These are phyloP conservation scores for Backusella tarrabulga DNA, from an alignment of 192 early-diverging fungal species.

Conservation along the genomic window DNA sequence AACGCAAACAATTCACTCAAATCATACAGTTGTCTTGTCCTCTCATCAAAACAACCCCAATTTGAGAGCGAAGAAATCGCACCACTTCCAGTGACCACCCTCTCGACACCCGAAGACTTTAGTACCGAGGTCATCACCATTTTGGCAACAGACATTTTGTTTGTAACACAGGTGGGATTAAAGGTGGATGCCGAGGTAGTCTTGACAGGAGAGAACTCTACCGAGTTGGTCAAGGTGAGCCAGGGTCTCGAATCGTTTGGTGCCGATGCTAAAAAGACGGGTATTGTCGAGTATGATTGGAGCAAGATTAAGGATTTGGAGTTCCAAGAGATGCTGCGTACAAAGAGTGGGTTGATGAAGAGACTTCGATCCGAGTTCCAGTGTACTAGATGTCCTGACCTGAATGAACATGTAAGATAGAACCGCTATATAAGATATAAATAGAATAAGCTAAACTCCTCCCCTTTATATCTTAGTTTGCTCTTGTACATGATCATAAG, in stretches of 20 bases:
- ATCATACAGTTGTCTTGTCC: slow-evolving; percentile 44
- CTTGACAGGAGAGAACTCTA: slow-evolving; percentile 33
- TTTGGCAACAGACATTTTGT: slow-evolving; percentile 49
- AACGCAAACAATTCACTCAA: slow-evolving; percentile 21
- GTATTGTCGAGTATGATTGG: slow-evolving; percentile 77
- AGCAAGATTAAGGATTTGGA: slow-evolving; percentile 83
- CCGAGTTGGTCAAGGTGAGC: slow-evolving; percentile 21
- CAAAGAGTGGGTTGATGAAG: slow-evolving; percentile 55
- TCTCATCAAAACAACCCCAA: slow-evolving; percentile 19
- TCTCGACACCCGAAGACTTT: slow-evolving; percentile 41
- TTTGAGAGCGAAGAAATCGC: slow-evolving; percentile 23
- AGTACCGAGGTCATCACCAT: slow-evolving; percentile 43
- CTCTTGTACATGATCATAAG: slow-evolving; percentile 51
- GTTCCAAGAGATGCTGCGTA: slow-evolving; percentile 71
- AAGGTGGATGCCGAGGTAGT: slow-evolving; percentile 43
- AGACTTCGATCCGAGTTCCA: slow-evolving; percentile 52
- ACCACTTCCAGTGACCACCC: slow-evolving; percentile 55
- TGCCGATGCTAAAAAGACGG: slow-evolving; percentile 28
- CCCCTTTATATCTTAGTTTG: slow-evolving; percentile 39
- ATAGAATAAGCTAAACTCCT: neutral
- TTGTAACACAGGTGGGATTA: slow-evolving; percentile 54
- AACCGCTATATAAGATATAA: neutral
- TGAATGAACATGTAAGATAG: slow-evolving; percentile 69
- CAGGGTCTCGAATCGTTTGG: slow-evolving; percentile 39
- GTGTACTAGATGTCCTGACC: slow-evolving; percentile 75